phyloP scores from a whole-genome alignment of 1,139 yeast species.

The Arxiozyma slooffiae region DNA sequence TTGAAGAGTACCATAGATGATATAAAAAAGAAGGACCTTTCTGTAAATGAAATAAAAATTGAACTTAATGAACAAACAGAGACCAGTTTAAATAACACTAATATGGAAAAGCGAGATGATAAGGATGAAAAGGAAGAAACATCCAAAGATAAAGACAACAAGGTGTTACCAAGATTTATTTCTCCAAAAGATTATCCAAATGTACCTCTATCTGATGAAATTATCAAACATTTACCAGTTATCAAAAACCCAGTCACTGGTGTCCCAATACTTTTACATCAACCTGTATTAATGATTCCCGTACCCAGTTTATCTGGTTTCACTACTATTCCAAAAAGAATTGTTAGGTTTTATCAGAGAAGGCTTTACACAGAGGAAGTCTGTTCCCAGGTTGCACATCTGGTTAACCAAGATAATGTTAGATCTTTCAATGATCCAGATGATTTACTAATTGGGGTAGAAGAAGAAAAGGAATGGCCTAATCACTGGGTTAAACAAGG shows the following conservation, averaged over 20 bases:
- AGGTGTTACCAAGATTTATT: constrained; percentile 51
- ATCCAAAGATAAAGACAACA: constrained; percentile 28
- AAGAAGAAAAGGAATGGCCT: constrained; percentile 91
- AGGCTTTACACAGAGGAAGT: constrained; percentile 63
- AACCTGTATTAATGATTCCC: constrained; percentile 65
- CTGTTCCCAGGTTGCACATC: constrained; percentile 50
- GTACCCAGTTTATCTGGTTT: constrained; percentile 75
- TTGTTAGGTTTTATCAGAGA: constrained; percentile 68
- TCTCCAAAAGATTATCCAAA: constrained; percentile 44
- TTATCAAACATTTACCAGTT: constrained; percentile 11
- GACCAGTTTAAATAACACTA: constrained; percentile 9
- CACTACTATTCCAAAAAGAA: constrained; percentile 60
- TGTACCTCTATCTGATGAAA: constrained; percentile 54
- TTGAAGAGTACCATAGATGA: constrained; percentile 1
- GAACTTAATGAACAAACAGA: constrained; percentile 4
- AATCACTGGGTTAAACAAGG: constrained; percentile 71
- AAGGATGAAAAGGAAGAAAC: constrained; percentile 16
- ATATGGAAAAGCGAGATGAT: constrained; percentile 10
- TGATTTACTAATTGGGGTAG: constrained; percentile 47
- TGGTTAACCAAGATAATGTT: constrained; percentile 43
- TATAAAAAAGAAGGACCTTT: not conserved
- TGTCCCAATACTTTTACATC: constrained; percentile 56
- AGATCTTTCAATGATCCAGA: constrained; percentile 45
- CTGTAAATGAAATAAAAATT: constrained; percentile 6
- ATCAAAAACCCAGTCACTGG: constrained; percentile 30